Evolutionary conservation across 208 protist species (phyloP).

Genomic region (Trypanosoma brucei): DNA sequence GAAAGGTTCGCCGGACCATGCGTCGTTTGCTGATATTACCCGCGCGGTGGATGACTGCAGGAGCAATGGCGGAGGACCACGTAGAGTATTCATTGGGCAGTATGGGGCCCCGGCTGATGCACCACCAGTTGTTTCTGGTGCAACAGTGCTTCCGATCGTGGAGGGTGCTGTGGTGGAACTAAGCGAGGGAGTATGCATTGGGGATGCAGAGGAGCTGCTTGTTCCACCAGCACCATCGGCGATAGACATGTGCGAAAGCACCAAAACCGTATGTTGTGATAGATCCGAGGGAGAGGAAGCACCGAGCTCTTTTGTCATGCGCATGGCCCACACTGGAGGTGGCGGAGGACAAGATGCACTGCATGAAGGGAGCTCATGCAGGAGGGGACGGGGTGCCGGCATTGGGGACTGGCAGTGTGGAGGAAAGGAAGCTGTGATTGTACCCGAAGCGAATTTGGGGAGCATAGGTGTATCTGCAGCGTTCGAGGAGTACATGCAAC

Average conservation of each 20-base stretch:
- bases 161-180: constrained; percentile 22
- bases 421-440: neutral
- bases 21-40: constrained; percentile 23
- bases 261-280: too few species aligned
- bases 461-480: neutral
- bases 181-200: neutral
- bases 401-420: neutral
- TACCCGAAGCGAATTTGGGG: neutral
- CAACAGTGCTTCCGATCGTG: constrained; percentile 19
- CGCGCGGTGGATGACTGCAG: constrained; percentile 9
- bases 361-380: too few species aligned
- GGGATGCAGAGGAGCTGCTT: neutral
- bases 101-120: constrained; percentile 24
- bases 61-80: neutral
- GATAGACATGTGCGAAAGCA: too few species aligned
- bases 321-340: too few species aligned
- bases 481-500: constrained; percentile 21
- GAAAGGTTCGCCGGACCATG: constrained; percentile 19
- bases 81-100: constrained; percentile 25
- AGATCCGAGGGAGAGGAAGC: too few species aligned
- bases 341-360: too few species aligned
- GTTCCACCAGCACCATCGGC: too few species aligned
- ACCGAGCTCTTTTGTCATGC: too few species aligned
- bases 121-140: constrained; percentile 10
- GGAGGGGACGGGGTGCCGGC: too few species aligned